These are phyloP conservation scores for Boletus speciosus DNA, from an alignment of 768 basidiomycete species.

Conservation along the genomic window DNA sequence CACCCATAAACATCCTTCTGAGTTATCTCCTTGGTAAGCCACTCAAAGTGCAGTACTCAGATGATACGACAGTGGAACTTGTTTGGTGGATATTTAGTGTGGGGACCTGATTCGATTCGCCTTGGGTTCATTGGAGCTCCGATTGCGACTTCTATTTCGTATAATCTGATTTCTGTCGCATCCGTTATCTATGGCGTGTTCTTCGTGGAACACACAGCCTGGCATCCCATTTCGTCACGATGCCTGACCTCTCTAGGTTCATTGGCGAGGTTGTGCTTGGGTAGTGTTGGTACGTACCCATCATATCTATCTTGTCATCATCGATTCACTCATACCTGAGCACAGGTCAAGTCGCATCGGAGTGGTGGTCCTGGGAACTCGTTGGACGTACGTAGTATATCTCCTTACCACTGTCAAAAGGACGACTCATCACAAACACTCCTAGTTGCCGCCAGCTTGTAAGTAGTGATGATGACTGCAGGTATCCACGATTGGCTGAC, in stretches of 20 bases:
- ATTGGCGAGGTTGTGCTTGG: slow-evolving; percentile 71
- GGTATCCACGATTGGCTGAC: slow-evolving; percentile 12
- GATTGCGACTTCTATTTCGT: slow-evolving; percentile 80
- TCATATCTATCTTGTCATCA: neutral
- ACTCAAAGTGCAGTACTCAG: neutral
- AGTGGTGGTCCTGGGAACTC: slow-evolving; percentile 98
- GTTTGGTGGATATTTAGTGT: slow-evolving; percentile 75
- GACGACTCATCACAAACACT: slow-evolving; percentile 3
- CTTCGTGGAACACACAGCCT: slow-evolving; percentile 69
- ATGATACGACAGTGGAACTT: slow-evolving; percentile 7
- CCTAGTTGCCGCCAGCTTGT: slow-evolving; percentile 53
- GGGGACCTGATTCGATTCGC: slow-evolving; percentile 78
- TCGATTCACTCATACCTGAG: neutral
- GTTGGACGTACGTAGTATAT: slow-evolving; percentile 42
- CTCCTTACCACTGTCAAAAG: neutral
- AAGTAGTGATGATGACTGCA: slow-evolving; percentile 12
- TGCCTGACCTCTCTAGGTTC: slow-evolving; percentile 67
- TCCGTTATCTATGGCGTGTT: slow-evolving; percentile 62
- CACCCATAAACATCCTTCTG: slow-evolving; percentile 81
- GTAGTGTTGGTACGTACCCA: slow-evolving; percentile 59
- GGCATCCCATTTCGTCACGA: slow-evolving; percentile 71
- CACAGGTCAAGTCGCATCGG: slow-evolving; percentile 72
- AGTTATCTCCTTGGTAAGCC: slow-evolving; percentile 73
- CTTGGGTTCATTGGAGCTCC: slow-evolving; percentile 94
- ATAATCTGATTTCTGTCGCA: slow-evolving; percentile 70